A percentile compares a stretch with the other conserved stretches of the same genome.
Evolutionary conservation across 192 early-diverging fungal species (phyloP).

Genomic region (Martensiomyces pterosporus): DNA sequence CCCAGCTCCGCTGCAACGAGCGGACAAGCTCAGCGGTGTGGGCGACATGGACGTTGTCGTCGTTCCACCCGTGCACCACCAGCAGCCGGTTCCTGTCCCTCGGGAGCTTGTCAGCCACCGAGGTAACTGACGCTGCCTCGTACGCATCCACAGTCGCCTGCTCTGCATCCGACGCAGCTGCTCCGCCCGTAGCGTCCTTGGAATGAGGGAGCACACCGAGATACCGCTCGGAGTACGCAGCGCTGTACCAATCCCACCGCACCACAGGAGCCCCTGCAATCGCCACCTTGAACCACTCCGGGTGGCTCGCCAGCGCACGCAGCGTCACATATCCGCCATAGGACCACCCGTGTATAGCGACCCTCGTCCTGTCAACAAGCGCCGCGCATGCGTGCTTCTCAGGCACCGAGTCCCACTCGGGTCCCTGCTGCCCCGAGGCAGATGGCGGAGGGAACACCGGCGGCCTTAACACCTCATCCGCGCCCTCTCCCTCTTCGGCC

Average conservation of each 20-base stretch:
- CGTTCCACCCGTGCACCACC: constrained; percentile 68
- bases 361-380: constrained; percentile 54
- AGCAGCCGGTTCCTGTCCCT: constrained; percentile 56
- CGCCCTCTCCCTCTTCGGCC: too few relatives aligned
- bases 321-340: constrained; percentile 73
- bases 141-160: not conserved
- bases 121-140: not conserved
- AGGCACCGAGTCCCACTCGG: constrained; percentile 36
- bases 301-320: constrained; percentile 58
- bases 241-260: constrained; percentile 69
- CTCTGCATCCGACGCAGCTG: too few relatives aligned
- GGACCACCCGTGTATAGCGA: constrained; percentile 71
- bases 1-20: constrained; percentile 1
- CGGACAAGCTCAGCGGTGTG: constrained; percentile 55
- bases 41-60: constrained; percentile 75
- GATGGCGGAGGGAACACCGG: constrained; percentile 11
- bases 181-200: too few relatives aligned
- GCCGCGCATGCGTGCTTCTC: constrained; percentile 32
- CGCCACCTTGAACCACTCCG: constrained; percentile 57
- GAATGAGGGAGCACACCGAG: constrained; percentile 62
- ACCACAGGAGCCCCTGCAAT: constrained; percentile 71
- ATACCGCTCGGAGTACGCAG: constrained; percentile 71
- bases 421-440: constrained; percentile 17
- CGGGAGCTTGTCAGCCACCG: not conserved
- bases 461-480: constrained; percentile 53